These are phyloP conservation scores for Tagetes erecta DNA, from an alignment of 129 eudicot genomes.

Conservation along the genomic window DNA sequence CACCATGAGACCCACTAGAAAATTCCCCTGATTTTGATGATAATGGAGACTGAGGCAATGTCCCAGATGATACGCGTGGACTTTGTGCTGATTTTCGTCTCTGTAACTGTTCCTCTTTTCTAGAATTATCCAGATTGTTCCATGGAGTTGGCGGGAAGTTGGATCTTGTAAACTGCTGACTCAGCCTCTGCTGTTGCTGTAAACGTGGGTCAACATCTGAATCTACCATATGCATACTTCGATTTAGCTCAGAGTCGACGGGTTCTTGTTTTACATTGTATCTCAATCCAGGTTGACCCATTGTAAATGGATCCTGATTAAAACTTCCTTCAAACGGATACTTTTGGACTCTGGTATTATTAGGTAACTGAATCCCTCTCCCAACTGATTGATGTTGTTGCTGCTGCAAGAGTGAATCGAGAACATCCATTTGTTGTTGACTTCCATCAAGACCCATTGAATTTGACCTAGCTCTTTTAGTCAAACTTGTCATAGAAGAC, in stretches of 20 bases:
- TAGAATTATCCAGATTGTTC: slow-evolving; percentile 70
- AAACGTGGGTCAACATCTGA: slow-evolving; percentile 50
- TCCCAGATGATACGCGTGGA: slow-evolving; percentile 90
- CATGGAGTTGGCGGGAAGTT: slow-evolving; percentile 64
- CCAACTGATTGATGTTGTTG: slow-evolving; percentile 47
- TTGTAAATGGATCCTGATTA: slow-evolving; percentile 60
- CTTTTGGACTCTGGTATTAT: slow-evolving; percentile 56
- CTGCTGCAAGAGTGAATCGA: slow-evolving; percentile 63
- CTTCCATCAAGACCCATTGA: slow-evolving; percentile 49
- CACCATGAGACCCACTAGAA: slow-evolving; percentile 82
- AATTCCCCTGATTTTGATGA: slow-evolving; percentile 90
- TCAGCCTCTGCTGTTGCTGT: slow-evolving; percentile 58
- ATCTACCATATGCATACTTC: slow-evolving; percentile 48
- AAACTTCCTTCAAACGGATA: slow-evolving; percentile 70
- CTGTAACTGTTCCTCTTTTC: slow-evolving; percentile 75
- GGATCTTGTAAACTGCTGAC: slow-evolving; percentile 57
- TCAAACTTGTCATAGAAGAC: slow-evolving; percentile 50
- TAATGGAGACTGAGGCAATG: slow-evolving; percentile 88
- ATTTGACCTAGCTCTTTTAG: slow-evolving; percentile 66
- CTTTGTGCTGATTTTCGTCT: slow-evolving; percentile 79
- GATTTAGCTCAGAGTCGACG: slow-evolving; percentile 51
- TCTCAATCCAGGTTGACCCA: slow-evolving; percentile 61
- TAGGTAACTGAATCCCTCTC: slow-evolving; percentile 60
- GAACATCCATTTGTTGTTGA: slow-evolving; percentile 63
- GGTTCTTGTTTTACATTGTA: slow-evolving; percentile 69